Base-by-base conservation (phyloP, 495 filamentous ascomycete genomes). In the Parathielavia appendiculata region DNA sequence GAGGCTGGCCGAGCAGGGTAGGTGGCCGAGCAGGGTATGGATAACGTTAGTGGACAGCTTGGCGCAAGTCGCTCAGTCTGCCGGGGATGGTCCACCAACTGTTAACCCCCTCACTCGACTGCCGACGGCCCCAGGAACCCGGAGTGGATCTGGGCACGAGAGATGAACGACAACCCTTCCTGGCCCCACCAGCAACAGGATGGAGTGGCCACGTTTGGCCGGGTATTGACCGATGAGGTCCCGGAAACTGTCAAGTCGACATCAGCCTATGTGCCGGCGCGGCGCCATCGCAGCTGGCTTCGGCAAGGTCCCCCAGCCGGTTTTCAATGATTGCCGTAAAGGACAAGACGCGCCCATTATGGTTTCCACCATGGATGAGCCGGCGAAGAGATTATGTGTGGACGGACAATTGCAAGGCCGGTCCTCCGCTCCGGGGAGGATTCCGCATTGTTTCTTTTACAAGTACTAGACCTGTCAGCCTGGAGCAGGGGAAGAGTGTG, bases 91-190 rank as follows among this genome's bases (percentile, higher is more conserved):
- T 20, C 47, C 16, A 23, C 41, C 7, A 9, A 10, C 14, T 35
- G 46, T 49, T 30, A 19, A 14, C 35, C 30, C 45, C 47, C 35
- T 57, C 43, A 53, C 49, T 57, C 59, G 54, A 61, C 49, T 61
- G 54, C 59, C 59, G 59, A 57, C 48, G 20, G 48, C 59, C 59
- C 26, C 47, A 32, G 54, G 59, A 52, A 22, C 53, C 52, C 44
- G 20, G 41, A 57, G 59, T 61, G 59, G 58, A 51, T 52, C 35
- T 11, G 11, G 19, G 6, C 35, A 20, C 50, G 23, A 32, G 45
- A 5, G 23, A 47, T 2, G 26, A n/a, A 9, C 26, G 36, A 39
- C 4, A 11, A 39, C 11, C 36, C 11, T 16, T n/a, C 14, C 40
- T n/a, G 14, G 40, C 17, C 40, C 40, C 40, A 14, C 40, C 3